These are phyloP conservation scores for Aspergillus tamarii DNA, from an alignment of 2,329 filamentous ascomycete genomes.

Conservation along the genomic window DNA sequence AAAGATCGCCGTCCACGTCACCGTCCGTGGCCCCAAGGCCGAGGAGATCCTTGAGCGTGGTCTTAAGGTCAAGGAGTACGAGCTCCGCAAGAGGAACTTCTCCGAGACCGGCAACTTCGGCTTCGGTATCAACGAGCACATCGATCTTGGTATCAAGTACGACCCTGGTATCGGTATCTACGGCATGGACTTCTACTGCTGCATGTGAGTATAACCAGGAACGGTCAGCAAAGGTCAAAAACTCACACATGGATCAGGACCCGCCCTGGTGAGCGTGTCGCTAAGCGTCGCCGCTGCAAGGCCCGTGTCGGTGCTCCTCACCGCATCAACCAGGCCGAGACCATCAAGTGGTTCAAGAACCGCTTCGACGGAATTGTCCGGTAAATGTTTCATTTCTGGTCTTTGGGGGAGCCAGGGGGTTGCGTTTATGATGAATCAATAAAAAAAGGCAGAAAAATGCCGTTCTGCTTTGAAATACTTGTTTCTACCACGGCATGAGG, in stretches of 20 bases:
- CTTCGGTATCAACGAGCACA: slow-evolving; percentile 99
- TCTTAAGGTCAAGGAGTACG: slow-evolving; percentile 99
- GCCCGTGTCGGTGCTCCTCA: slow-evolving; percentile 82
- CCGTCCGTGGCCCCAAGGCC: slow-evolving; percentile 97
- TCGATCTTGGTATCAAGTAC: slow-evolving; percentile 99
- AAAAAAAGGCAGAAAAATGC: slow-evolving; percentile 25
- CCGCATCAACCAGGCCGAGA: slow-evolving; percentile 93
- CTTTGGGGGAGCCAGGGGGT: slow-evolving; percentile 31
- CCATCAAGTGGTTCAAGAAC: slow-evolving; percentile 96
- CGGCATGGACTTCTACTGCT: slow-evolving; percentile 99
- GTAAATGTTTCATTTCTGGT: slow-evolving; percentile 61
- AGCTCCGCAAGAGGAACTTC: slow-evolving; percentile 99
- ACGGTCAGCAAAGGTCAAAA: not conserved
- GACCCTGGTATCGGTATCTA: slow-evolving; percentile 98
- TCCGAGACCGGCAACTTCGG: slow-evolving; percentile 99
- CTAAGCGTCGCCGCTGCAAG: slow-evolving; percentile 90
- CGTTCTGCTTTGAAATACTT: slow-evolving; percentile 34
- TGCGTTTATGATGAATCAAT: slow-evolving; percentile 40
- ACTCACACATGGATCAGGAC: slow-evolving; percentile 60
- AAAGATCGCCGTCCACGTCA: slow-evolving; percentile 99
- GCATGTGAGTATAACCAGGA: slow-evolving; percentile 70
- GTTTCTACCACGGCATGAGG: slow-evolving; percentile 41
- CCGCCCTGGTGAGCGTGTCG: slow-evolving; percentile 96
- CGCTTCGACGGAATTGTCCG: slow-evolving; percentile 98
- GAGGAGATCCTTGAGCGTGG: slow-evolving; percentile 99